Evolutionary conservation across 139 green algal species (phyloP).

Genomic region (Volvox reticuliferus): DNA sequence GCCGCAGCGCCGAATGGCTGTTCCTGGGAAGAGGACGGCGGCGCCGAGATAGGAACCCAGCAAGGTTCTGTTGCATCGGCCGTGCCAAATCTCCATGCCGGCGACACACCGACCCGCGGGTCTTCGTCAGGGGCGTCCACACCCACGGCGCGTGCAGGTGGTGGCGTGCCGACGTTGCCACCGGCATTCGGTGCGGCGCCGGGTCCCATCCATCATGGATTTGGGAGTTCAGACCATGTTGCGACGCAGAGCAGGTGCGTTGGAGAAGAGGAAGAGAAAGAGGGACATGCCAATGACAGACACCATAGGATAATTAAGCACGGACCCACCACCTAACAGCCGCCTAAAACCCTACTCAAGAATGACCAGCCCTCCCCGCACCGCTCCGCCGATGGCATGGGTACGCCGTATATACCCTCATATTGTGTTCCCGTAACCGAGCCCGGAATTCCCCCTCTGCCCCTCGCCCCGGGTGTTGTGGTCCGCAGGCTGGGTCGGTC

Average conservation of each 20-base stretch:
- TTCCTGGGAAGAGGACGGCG: not conserved
- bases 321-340: too few species aligned
- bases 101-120: not conserved
- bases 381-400: too few species aligned
- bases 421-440: too few species aligned
- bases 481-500: conserved; percentile 25
- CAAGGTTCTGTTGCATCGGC: not conserved
- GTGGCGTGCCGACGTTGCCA: conserved; percentile 1
- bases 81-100: not conserved
- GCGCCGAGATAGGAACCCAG: not conserved
- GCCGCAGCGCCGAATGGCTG: not conserved
- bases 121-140: conserved; percentile 6
- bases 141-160: not conserved
- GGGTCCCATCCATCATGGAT: not conserved
- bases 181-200: not conserved
- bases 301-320: too few species aligned
- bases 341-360: too few species aligned
- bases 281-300: too few species aligned
- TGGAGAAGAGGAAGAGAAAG: too few species aligned
- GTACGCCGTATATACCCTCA: too few species aligned
- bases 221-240: not conserved
- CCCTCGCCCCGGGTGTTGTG: too few species aligned
- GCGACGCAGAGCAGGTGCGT: not conserved
- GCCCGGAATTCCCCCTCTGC: too few species aligned
- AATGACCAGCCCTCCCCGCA: too few species aligned